Evolutionary conservation across 2,329 filamentous ascomycete species (phyloP), one percentile per base, ranked within the genome.

Genomic region (Aspergillus pseudoviridinutans): DNA sequence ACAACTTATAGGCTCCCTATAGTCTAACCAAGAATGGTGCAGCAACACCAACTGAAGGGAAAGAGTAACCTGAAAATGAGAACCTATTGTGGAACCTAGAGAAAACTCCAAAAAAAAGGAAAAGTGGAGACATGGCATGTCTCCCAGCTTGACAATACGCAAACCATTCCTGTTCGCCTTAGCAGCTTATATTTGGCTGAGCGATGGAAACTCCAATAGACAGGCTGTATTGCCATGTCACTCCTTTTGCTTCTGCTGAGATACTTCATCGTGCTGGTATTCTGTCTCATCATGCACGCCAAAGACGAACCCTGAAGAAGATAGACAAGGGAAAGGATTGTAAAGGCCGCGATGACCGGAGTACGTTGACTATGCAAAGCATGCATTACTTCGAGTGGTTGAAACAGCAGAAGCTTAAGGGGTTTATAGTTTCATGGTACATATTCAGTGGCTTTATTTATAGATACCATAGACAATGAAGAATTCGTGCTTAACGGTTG

Each of bases 21-120:
- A 89, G 85, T 69, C 87, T 90, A 85, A 87, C 87, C 8, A 77
- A 78, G 49, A 84, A 80, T 62, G 86, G 86, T 22, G 81, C 84
- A 1, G 81, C 82, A 12, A 89, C 87, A 3, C 87, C 86, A 14
- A 78, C 78, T 29, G 70, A 69, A 51, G 58, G 56, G 9, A 70
- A 70, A 50, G 63, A 66, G 24, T 66, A 64, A 65, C 35, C 44
- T 38, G 9, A 51, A 3, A n/a, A 41, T 6, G 17, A 51, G n/a
- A 51, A 51, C 5, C 10, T 29, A 14, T 9, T 9, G n/a, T 20
- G 22, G 12, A 51, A 32, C 5, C 10, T 20, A 38, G 32, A 51
- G 27, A 32, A 51, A 32, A 10, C 2, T 24, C 5, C 7, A 35
- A 35, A 29, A 35, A 24, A 29, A 7, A 14, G 28, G 7, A 35